These are phyloP conservation scores for Capronia coronata DNA, from an alignment of 2,329 filamentous ascomycete species.

Conservation along the genomic window DNA sequence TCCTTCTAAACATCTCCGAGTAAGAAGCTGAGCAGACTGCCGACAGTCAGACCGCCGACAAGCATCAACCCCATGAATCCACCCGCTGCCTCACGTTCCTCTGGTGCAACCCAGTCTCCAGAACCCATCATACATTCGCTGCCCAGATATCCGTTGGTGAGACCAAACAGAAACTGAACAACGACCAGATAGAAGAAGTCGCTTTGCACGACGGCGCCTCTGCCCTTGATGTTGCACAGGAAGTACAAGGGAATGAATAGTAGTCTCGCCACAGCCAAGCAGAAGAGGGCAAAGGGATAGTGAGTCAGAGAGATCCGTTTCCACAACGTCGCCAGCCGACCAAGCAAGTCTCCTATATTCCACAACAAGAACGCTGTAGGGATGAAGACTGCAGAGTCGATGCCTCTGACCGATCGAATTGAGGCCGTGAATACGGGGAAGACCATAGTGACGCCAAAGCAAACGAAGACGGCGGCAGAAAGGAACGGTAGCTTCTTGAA, in stretches of 20 bases:
- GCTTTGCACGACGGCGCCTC: slow-evolving; percentile 66
- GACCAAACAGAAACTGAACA: slow-evolving; percentile 76
- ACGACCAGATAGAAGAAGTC: slow-evolving; percentile 82
- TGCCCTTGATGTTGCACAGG: slow-evolving; percentile 77
- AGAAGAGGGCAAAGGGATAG: slow-evolving; percentile 61
- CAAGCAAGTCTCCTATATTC: slow-evolving; percentile 81
- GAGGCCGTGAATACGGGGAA: slow-evolving; percentile 85
- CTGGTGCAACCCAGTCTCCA: slow-evolving; percentile 69
- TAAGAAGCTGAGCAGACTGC: slow-evolving; percentile 85
- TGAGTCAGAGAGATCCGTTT: slow-evolving; percentile 52
- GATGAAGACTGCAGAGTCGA: slow-evolving; percentile 69
- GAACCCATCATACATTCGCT: slow-evolving; percentile 90
- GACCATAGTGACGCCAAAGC: slow-evolving; percentile 82
- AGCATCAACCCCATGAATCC: slow-evolving; percentile 91
- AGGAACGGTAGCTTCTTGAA: slow-evolving; percentile 74
- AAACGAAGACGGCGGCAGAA: slow-evolving; percentile 68
- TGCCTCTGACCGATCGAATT: slow-evolving; percentile 52
- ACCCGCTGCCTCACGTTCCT: slow-evolving; percentile 80
- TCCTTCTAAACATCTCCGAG: slow-evolving; percentile 41
- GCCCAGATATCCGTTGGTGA: slow-evolving; percentile 80
- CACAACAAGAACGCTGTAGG: slow-evolving; percentile 86
- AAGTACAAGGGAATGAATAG: slow-evolving; percentile 77
- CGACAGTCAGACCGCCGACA: slow-evolving; percentile 72
- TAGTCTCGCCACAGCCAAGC: slow-evolving; percentile 58
- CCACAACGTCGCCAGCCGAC: slow-evolving; percentile 61